Percentiles rank a stretch among this genome's conserved stretches.
Conservation (phyloP, 495 filamentous ascomycete genomes). For the Thozetella sp. region DNA sequence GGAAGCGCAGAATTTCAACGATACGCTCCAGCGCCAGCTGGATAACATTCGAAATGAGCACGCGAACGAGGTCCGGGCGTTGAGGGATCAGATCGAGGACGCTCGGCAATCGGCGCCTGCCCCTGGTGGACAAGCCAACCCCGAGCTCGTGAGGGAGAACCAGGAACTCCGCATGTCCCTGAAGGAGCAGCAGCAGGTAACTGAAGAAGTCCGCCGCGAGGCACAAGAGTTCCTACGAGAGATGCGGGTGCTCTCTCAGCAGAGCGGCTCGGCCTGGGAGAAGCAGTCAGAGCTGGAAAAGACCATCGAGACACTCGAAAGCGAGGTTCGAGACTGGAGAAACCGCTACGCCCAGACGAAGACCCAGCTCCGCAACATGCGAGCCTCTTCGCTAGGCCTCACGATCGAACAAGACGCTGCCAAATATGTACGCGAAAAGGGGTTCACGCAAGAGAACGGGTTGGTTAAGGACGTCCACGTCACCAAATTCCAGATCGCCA, state of each 20-base stretch:
- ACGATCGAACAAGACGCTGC: slow-evolving; percentile 66
- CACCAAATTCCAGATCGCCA: slow-evolving; percentile 91
- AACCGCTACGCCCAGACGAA: slow-evolving; percentile 84
- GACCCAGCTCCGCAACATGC: slow-evolving; percentile 79
- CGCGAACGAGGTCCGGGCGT: slow-evolving; percentile 59
- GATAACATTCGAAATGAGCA: slow-evolving; percentile 72
- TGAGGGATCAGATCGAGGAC: slow-evolving; percentile 66
- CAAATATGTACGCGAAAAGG: slow-evolving; percentile 66
- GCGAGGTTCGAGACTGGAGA: slow-evolving; percentile 86
- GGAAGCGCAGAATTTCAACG: slow-evolving; percentile 76
- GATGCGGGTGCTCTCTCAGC: slow-evolving; percentile 83
- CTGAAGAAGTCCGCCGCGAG: slow-evolving; percentile 84
- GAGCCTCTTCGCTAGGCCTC: slow-evolving; percentile 76
- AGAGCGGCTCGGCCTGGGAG: slow-evolving; percentile 76
- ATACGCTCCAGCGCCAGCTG: slow-evolving; percentile 75
- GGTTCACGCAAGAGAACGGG: slow-evolving; percentile 71
- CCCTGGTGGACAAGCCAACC: slow-evolving; percentile 38
- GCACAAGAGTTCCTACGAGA: slow-evolving; percentile 83
- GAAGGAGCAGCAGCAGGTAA: slow-evolving; percentile 77
- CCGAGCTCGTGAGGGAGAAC: slow-evolving; percentile 71
- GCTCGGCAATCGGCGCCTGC: slow-evolving; percentile 30
- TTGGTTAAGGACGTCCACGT: slow-evolving; percentile 88
- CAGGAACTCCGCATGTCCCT: slow-evolving; percentile 70
- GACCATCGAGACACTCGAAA: slow-evolving; percentile 74
- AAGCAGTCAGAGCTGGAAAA: slow-evolving; percentile 75